These are phyloP conservation scores for Suhomyces maxii DNA, from an alignment of 1,139 yeast species.

Conservation along the genomic window DNA sequence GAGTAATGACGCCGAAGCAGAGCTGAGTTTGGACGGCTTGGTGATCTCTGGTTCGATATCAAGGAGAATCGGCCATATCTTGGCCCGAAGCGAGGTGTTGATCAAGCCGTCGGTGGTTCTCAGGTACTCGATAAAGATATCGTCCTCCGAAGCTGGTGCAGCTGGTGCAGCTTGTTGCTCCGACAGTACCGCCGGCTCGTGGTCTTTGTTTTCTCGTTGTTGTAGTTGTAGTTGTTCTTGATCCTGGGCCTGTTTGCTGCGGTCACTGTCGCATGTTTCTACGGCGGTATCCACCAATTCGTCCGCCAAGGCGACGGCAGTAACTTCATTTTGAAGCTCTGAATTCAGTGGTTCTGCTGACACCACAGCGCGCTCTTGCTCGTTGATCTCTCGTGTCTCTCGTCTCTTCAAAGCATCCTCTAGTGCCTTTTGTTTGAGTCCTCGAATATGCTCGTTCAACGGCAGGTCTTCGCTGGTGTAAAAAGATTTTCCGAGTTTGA, in stretches of 20 bases:
- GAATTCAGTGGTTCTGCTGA: too few species aligned
- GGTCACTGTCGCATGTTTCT: too few species aligned
- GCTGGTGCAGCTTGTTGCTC: not conserved
- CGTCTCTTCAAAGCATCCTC: slow-evolving; percentile 31
- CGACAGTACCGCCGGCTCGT: not conserved
- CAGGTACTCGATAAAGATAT: slow-evolving; percentile 25
- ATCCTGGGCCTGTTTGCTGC: too few species aligned
- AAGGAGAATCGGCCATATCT: slow-evolving; percentile 51
- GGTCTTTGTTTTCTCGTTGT: not conserved
- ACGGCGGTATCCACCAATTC: too few species aligned
- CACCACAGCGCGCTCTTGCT: too few species aligned
- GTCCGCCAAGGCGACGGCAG: too few species aligned
- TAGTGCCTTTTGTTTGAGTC: slow-evolving; percentile 41
- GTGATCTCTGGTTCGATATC: slow-evolving; percentile 15
- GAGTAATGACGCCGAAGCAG: slow-evolving; percentile 12
- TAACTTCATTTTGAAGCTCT: too few species aligned
- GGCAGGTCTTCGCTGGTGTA: slow-evolving; percentile 45
- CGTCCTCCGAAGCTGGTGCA: not conserved
- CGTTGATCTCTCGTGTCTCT: not conserved
- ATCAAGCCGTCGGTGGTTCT: slow-evolving; percentile 53
- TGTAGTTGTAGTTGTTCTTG: not conserved
- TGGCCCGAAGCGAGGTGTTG: slow-evolving; percentile 36
- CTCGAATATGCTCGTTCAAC: slow-evolving; percentile 37
- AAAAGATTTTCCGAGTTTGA: slow-evolving; percentile 48
- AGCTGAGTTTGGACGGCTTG: slow-evolving; percentile 5